phyloP scores from a whole-genome alignment of 2,329 filamentous ascomycete genomes.

The Colletotrichum sp. region DNA sequence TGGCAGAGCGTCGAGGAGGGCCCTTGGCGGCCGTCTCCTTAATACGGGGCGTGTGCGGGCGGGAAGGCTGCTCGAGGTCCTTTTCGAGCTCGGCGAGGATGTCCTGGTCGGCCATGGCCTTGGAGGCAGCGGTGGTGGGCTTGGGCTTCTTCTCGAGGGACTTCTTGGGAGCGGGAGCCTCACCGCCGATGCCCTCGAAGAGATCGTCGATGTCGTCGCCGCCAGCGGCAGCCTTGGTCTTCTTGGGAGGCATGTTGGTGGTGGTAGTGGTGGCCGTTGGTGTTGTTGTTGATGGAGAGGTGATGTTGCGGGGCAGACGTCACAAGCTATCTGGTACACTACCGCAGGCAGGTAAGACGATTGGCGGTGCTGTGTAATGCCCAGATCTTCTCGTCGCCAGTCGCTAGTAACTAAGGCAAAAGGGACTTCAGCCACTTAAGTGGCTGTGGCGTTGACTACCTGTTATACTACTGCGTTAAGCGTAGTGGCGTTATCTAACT shows the following conservation, averaged over 20 bases:
- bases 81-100: constrained; percentile 88
- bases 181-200: constrained; percentile 66
- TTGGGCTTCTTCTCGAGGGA: constrained; percentile 45
- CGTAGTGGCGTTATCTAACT: too few species aligned
- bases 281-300: constrained; percentile 1
- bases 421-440: too few species aligned
- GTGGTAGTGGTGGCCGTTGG: neutral
- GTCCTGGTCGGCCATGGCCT: constrained; percentile 66
- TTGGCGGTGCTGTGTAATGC: neutral
- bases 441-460: too few species aligned
- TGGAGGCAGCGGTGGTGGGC: constrained; percentile 54
- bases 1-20: constrained; percentile 54
- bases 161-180: constrained; percentile 56
- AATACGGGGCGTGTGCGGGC: constrained; percentile 83
- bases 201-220: constrained; percentile 71
- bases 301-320: constrained; percentile 13
- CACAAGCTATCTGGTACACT: neutral
- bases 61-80: constrained; percentile 63
- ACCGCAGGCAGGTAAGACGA: neutral
- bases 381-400: too few species aligned
- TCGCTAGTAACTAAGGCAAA: too few species aligned
- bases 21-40: constrained; percentile 54
- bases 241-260: constrained; percentile 62
- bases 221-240: constrained; percentile 58
- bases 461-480: too few species aligned